Conservation (phyloP, 768 basidiomycete species). For the Naganishia vishniacii region DNA sequence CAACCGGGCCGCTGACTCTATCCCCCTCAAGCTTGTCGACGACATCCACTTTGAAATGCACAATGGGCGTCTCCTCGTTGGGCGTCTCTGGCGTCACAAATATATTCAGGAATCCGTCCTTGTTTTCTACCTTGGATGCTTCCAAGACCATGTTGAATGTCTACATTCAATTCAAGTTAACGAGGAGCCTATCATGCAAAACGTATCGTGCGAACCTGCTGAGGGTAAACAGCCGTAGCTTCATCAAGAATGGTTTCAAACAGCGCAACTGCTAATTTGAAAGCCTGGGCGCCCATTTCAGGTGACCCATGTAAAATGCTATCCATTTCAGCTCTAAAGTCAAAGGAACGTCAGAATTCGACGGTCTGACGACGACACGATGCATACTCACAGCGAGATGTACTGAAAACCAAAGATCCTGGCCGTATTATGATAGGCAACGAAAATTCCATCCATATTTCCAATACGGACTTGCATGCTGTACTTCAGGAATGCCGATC, state of each 20-base stretch:
- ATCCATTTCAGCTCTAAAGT: slow-evolving; percentile 68
- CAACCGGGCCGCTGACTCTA: slow-evolving; percentile 48
- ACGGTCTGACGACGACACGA: neutral
- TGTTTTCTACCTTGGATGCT: neutral
- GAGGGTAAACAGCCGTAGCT: slow-evolving; percentile 59
- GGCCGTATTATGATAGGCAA: slow-evolving; percentile 62
- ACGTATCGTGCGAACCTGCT: slow-evolving; percentile 54
- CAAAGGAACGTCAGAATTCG: neutral
- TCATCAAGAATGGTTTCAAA: slow-evolving; percentile 65
- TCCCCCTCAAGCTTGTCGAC: slow-evolving; percentile 53
- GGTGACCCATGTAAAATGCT: slow-evolving; percentile 63
- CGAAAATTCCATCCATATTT: slow-evolving; percentile 82
- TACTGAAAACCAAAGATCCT: slow-evolving; percentile 93
- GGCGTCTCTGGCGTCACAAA: slow-evolving; percentile 14
- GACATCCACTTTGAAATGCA: slow-evolving; percentile 53
- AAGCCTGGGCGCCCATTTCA: slow-evolving; percentile 66
- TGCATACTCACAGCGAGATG: slow-evolving; percentile 55
- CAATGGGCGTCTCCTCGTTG: slow-evolving; percentile 26
- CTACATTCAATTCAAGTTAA: slow-evolving; percentile 1
- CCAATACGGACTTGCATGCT: slow-evolving; percentile 95
- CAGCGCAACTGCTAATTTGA: slow-evolving; percentile 65
- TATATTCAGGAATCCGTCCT: neutral
- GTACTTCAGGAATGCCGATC: slow-evolving; percentile 91
- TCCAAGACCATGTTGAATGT: slow-evolving; percentile 55
- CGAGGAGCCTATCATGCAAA: too few species aligned